These are phyloP conservation scores for Rhodotorula paludigena DNA, from an alignment of 768 basidiomycete genomes.

Conservation along the genomic window DNA sequence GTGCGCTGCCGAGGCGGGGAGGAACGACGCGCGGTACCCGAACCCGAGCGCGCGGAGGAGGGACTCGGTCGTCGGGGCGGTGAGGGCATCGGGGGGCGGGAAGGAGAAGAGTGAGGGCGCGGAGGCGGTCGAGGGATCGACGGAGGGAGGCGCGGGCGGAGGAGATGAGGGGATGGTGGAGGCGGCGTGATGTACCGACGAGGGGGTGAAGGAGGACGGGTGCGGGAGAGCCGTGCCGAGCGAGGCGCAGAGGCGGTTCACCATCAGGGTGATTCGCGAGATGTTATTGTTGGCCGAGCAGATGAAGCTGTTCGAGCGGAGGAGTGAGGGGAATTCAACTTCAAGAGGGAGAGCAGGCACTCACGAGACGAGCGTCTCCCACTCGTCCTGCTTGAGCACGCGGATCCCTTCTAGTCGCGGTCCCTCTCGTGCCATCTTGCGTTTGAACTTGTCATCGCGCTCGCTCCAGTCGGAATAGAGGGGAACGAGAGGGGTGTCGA, in stretches of 20 bases:
- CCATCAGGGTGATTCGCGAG: slow-evolving; percentile 85
- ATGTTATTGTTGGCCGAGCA: slow-evolving; percentile 98
- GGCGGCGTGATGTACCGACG: slow-evolving; percentile 54
- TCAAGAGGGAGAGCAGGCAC: slow-evolving; percentile 45
- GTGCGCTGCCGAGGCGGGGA: slow-evolving; percentile 75
- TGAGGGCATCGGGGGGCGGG: slow-evolving; percentile 68
- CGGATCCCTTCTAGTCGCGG: slow-evolving; percentile 71
- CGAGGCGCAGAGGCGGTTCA: slow-evolving; percentile 70
- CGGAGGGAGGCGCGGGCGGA: slow-evolving; percentile 35
- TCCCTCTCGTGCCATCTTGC: slow-evolving; percentile 48
- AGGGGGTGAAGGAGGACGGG: slow-evolving; percentile 19
- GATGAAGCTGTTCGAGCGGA: slow-evolving; percentile 61
- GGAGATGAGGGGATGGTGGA: slow-evolving; percentile 60
- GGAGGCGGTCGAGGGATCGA: background rate
- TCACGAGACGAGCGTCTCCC: slow-evolving; percentile 90
- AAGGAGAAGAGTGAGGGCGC: slow-evolving; percentile 65
- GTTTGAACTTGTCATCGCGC: slow-evolving; percentile 67
- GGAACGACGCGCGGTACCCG: slow-evolving; percentile 89
- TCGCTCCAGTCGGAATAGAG: slow-evolving; percentile 73
- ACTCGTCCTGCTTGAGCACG: slow-evolving; percentile 86
- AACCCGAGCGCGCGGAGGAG: slow-evolving; percentile 79
- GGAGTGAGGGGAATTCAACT: slow-evolving; percentile 7
- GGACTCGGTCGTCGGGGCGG: slow-evolving; percentile 57
- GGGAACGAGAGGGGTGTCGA: slow-evolving; percentile 63
- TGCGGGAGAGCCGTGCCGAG: slow-evolving; percentile 66